Base-by-base conservation (phyloP, 495 filamentous ascomycete genomes). In the Aspergillus sparsus region DNA sequence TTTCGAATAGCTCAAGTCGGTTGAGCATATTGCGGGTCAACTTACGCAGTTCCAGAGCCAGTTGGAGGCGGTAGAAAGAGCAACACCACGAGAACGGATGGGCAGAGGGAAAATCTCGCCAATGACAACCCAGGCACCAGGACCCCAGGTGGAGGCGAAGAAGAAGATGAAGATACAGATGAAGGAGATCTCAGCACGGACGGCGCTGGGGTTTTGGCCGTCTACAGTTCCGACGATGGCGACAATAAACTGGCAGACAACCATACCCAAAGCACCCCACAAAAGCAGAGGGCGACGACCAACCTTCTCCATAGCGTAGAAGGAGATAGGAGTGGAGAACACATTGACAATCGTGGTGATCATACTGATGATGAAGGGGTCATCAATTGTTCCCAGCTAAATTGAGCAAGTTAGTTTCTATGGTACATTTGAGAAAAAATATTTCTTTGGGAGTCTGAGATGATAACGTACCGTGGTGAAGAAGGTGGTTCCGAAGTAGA, bases 321-420 rank as follows among this genome's bases (percentile, higher is more conserved):
- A 93, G 16, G 89, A 89, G 66, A 92, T 68, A 13, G 89, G 89
- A 12, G 91, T 95, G 56, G 89, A 92, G 69, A 71, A 76, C 39
- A 95, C 90, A 75, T 95, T 96, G 80, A 95, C 87, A 58, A 92
- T 81, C 66, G 89, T 93, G 60, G 87, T 91, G 76, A 95, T 82
- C 66, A 96, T 78, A 58, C 80, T 84, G 68, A 93, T 90, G 45
- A 93, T 72, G 83, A 95, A 95, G 50, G 87, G 81, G 77, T 92
- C 84, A 39, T 61, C 61, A 67, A 95, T 89, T 63, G 88, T 79
- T 64, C 79, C 85, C 34, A 87, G 79, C 71, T 80, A 66, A 62
- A n/a, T 0, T 18, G n/a, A 7, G 13, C 44, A 7, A 49, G 62
- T 54, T 53, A 55, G 49, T 15, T 5, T 11, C 27, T 27, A 27